Evolutionary conservation across 2,329 filamentous ascomycete genomes (phyloP), one percentile per base, ranked within the genome.

Genomic region (Elsinoe arachidis): DNA sequence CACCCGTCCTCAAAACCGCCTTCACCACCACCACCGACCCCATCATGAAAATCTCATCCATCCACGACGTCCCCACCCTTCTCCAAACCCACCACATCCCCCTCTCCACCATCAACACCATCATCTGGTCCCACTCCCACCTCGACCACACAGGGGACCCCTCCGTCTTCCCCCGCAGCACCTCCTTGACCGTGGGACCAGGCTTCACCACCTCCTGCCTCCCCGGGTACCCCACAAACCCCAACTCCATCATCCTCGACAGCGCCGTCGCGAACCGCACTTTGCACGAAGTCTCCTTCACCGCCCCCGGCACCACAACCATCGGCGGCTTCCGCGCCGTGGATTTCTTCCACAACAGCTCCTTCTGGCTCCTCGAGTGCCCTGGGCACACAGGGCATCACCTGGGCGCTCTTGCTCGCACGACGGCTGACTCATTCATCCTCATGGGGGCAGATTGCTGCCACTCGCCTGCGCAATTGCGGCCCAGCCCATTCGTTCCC

Each of bases 121-220:
- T 75, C 1, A 67, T 76, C 23, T 70, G 69, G 65, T 74, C 73
- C 57, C 77, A 80, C 60, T 76, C 71, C 61, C 67, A 59, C 54
- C 77, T 71, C 65, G 79, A 82, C 62, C 80, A 82, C 57, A 76
- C 73, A 7, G 80, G 80, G 0, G 75, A 81, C 56, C 70, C 74
- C 0, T 72, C 73, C 0, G 68, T 65, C 0, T 82, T 82, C 51
- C 76, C 78, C 0, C 0, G 62, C 0, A 66, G 62, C 1, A 79
- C 78, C 0, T 70, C 75, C 7, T 62, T 83, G 0, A 62, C 82
- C 33, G 78, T 81, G 2, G 80, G 80, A 0, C 75, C 79, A 0
- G 79, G 79, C 0, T 77, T 81, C 64, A 76, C 73, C 49, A 59
- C 72, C 1, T 65, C 65, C 0, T 73, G 76, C 62, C 62, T 75